phyloP scores from a whole-genome alignment of 164 flowering plant species.

The Protea cynaroides region DNA sequence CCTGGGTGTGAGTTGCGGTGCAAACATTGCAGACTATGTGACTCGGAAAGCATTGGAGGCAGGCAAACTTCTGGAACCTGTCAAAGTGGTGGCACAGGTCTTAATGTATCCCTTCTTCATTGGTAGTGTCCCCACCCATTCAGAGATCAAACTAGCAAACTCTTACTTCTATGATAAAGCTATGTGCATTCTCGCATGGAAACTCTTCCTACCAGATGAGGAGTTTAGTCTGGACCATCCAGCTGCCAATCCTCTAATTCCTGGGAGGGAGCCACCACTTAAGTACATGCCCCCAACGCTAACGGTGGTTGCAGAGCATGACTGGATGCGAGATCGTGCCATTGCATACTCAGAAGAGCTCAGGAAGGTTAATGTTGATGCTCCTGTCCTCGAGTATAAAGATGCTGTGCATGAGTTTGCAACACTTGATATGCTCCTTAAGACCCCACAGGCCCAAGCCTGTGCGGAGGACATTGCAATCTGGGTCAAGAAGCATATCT shows the following conservation, averaged over 20 bases:
- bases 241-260: slow-evolving; percentile 63
- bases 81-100: slow-evolving; percentile 74
- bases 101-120: slow-evolving; percentile 71
- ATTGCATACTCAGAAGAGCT: slow-evolving; percentile 76
- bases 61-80: slow-evolving; percentile 58
- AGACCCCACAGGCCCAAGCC: slow-evolving; percentile 70
- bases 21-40: slow-evolving; percentile 68
- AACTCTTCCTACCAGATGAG: slow-evolving; percentile 58
- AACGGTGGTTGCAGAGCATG: slow-evolving; percentile 70
- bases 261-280: slow-evolving; percentile 48
- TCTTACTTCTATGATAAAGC: slow-evolving; percentile 75
- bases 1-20: slow-evolving; percentile 80
- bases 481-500: slow-evolving; percentile 75
- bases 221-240: slow-evolving; percentile 62
- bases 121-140: slow-evolving; percentile 62
- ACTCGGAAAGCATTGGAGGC: slow-evolving; percentile 58
- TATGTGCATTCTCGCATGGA: slow-evolving; percentile 67
- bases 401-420: slow-evolving; percentile 69
- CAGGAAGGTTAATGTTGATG: slow-evolving; percentile 67
- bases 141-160: slow-evolving; percentile 64
- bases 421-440: slow-evolving; percentile 64
- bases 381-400: slow-evolving; percentile 72
- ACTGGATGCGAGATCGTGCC: slow-evolving; percentile 78
- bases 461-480: slow-evolving; percentile 73
- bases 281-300: slow-evolving; percentile 72